Percentiles rank a stretch among this genome's conserved stretches.
These are phyloP conservation scores for Magnolia sinica DNA, from an alignment of 164 flowering plant species.

Conservation along the genomic window DNA sequence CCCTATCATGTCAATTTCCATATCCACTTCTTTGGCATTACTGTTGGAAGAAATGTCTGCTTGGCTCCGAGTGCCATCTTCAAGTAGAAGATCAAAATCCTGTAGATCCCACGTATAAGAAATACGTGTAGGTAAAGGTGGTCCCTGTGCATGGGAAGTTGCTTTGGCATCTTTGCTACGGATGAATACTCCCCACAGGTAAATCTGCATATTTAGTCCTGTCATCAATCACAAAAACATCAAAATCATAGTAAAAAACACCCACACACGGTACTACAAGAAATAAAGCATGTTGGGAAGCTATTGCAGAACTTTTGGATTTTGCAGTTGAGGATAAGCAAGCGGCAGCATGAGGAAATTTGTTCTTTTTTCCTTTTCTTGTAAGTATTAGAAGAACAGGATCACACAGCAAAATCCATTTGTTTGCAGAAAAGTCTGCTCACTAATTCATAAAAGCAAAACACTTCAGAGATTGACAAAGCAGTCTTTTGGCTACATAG, in stretches of 20 bases:
- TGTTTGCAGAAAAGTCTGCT: too few relatives aligned
- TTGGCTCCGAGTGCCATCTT: background rate
- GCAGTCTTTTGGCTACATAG: too few relatives aligned
- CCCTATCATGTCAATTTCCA: slow-evolving; percentile 37
- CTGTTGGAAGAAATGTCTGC: background rate
- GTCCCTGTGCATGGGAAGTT: background rate
- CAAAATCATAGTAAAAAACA: background rate
- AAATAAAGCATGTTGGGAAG: background rate
- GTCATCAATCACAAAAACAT: slow-evolving; percentile 4
- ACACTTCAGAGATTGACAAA: too few relatives aligned
- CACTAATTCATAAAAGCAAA: too few relatives aligned
- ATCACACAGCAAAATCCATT: too few relatives aligned
- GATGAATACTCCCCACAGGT: slow-evolving; percentile 35
- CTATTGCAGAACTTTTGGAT: too few relatives aligned
- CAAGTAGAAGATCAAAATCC: background rate
- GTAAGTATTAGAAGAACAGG: too few relatives aligned
- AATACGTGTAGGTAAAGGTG: background rate
- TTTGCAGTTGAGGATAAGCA: too few relatives aligned
- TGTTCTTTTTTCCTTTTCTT: too few relatives aligned
- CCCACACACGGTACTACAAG: background rate
- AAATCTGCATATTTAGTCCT: slow-evolving; percentile 14
- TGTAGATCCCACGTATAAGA: background rate
- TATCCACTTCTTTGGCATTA: slow-evolving; percentile 10
- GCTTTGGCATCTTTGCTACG: slow-evolving; percentile 4
- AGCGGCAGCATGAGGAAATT: too few relatives aligned